Evolutionary conservation across 1,284 basidiomycete genomes (phyloP), one percentile per base, ranked within the genome.

Genomic region (Takashimella koratensis): DNA sequence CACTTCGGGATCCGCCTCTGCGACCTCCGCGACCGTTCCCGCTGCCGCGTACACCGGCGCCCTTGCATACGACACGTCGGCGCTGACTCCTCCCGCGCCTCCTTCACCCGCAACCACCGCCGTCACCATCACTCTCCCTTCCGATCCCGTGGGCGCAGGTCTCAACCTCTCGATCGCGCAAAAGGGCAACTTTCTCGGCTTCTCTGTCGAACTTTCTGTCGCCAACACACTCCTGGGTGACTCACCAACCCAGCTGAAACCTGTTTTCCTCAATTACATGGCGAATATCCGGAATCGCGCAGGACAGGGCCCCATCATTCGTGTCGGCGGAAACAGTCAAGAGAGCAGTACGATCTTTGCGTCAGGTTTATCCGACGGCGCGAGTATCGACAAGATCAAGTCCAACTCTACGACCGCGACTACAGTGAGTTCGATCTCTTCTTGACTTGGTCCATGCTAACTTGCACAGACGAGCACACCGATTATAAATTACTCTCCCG

Each of bases 301-400:
- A 46, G 81, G 86, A 11, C 79, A 78, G 6, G 87, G 87, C 1
- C 67, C 78, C 4, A 78, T 86, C 4, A 73, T 89, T 16, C 84
- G 87, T 43, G 79, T 89, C 3, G 88, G 87, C 30, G 88, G 87
- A 51, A 89, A 89, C 71, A 85, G 85, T 2, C 86, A 88, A 64
- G 86, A 88, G 56, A 80, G 77, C 22, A 83, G 84, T 10, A 76
- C 76, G 0, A 68, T 84, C 43, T 79, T 82, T 46, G 49, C 63
- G 0, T 73, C 78, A 23, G 76, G 76, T 10, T 73, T 82, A 8
- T 57, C 73, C 0, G 74, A 79, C 51, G 79, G 80, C 2, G 74
- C 73, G 21, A 78, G 80, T 39, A 76, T 85, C 24, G 77, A 58
- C 27, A 65, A 63, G 58, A 64, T 67, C 52, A 66, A 67, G 48